Evolutionary conservation across 2,329 filamentous ascomycete species (phyloP), one percentile per base, ranked within the genome.

Genomic region (Amylocarpus encephaloides): DNA sequence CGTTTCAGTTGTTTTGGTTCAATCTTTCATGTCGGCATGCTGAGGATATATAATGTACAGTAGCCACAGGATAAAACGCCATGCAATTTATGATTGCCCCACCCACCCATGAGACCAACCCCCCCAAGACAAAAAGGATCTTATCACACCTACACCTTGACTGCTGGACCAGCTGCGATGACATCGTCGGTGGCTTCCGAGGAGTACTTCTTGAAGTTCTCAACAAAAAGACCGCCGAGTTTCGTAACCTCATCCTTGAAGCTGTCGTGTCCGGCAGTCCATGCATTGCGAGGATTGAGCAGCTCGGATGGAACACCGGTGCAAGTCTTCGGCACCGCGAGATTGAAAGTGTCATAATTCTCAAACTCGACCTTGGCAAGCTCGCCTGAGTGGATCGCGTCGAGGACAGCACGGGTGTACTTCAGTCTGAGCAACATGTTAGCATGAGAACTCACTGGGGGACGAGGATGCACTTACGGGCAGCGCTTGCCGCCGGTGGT

Each of bases 191-290:
- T 91, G 22, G 90, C 89, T 71, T 95, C 82, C 62, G 83, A 83
- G 64, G 84, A 78, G 75, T 95, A 96, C 79, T 96, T 95, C 77
- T 89, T 83, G 75, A 98, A 98, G 81, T 98, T 98, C 74, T 96
- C 88, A 66, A 85, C 82, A 79, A 98, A 98, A 57, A 97, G 80
- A 57, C 73, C 76, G 64, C 85, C 93, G 33, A 98, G 83, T 79
- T 96, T 97, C 70, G 78, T 85, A 40, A 97, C 92, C 71, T 96
- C 92, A 46, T 76, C 76, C 66, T 83, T 79, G 81, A 97, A 97
- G 73, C 85, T 85, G 13, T 88, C 83, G 46, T 78, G 75, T 42
- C 88, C 86, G 35, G 84, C 84, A 36, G 85, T 94, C 93, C 93
- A 98, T 63, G 86, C 88, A 70, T 85, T 91, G 73, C 85, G 83